These are phyloP conservation scores for Maudiozyma turicensis DNA, from an alignment of 805 yeast genomes.

Conservation along the genomic window DNA sequence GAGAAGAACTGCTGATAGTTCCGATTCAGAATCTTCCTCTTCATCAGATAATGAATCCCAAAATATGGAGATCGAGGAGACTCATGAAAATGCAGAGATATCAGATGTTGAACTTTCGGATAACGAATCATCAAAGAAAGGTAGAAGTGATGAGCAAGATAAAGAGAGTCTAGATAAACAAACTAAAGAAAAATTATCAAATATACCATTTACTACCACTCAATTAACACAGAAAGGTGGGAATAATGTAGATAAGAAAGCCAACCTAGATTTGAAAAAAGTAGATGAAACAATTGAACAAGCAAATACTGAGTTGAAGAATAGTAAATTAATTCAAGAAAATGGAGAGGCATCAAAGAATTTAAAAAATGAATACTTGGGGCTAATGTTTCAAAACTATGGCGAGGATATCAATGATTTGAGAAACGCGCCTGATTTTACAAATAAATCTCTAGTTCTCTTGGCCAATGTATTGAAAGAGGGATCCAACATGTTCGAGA, in stretches of 20 bases:
- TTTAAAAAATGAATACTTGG: conserved; percentile 41
- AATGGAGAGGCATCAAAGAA: conserved; percentile 1
- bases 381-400: conserved; percentile 46
- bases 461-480: conserved; percentile 50
- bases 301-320: conserved; percentile 13
- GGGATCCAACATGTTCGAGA: conserved; percentile 51
- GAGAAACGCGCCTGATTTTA: conserved; percentile 57
- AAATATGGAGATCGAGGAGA: conserved; percentile 4
- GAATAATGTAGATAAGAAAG: conserved; percentile 4
- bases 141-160: neutral
- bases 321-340: neutral
- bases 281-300: conserved; percentile 24
- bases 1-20: conserved; percentile 75
- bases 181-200: conserved; percentile 14
- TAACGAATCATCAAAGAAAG: conserved; percentile 1
- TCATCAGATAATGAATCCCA: conserved; percentile 27
- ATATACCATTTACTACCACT: conserved; percentile 29
- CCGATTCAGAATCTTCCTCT: conserved; percentile 37
- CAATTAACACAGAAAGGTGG: conserved; percentile 23
- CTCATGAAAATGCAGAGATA: conserved; percentile 14
- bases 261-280: conserved; percentile 24
- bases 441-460: conserved; percentile 43
- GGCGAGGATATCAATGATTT: conserved; percentile 52
- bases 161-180: conserved; percentile 13
- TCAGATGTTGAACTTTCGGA: conserved; percentile 29